Evolutionary conservation across 305 asterid genomes (phyloP).

Genomic region (Caryopteris hybrid): DNA sequence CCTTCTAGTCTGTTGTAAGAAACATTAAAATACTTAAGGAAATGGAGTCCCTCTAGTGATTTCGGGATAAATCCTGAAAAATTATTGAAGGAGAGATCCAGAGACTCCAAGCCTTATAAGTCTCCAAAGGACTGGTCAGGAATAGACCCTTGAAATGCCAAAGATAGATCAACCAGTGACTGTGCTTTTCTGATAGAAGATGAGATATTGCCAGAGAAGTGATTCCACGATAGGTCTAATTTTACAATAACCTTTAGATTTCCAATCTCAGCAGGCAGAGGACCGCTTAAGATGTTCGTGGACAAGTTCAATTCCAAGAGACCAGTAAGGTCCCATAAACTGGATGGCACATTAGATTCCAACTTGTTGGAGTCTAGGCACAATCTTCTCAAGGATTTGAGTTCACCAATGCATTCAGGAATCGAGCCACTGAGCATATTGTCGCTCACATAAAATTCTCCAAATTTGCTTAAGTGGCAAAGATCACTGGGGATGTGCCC

Average conservation of each 20-base stretch:
- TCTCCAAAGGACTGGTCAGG: slow-evolving; percentile 31
- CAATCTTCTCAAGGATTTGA: slow-evolving; percentile 19
- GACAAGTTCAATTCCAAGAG: slow-evolving; percentile 33
- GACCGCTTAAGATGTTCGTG: slow-evolving; percentile 26
- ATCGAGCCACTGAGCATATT: slow-evolving; percentile 23
- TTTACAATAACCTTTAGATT: slow-evolving; percentile 16
- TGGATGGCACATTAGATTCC: slow-evolving; percentile 23
- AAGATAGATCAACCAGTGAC: slow-evolving; percentile 28
- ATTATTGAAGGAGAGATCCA: slow-evolving; percentile 35
- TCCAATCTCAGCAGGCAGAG: slow-evolving; percentile 14
- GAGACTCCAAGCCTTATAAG: slow-evolving; percentile 24
- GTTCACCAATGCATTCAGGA: slow-evolving; percentile 31
- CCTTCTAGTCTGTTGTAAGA: slow-evolving; percentile 38
- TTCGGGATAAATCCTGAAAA: slow-evolving; percentile 34
- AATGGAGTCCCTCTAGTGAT: slow-evolving; percentile 27
- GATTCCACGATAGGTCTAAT: slow-evolving; percentile 38
- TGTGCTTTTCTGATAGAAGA: slow-evolving; percentile 21
- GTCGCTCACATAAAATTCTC: slow-evolving; percentile 26
- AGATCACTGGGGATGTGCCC: slow-evolving; percentile 25
- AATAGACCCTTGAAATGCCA: slow-evolving; percentile 34
- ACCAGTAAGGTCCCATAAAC: slow-evolving; percentile 26
- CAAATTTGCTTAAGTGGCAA: slow-evolving; percentile 24
- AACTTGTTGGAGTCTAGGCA: slow-evolving; percentile 29
- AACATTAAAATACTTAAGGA: slow-evolving; percentile 22
- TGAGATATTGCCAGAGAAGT: slow-evolving; percentile 29